Conservation (phyloP, 805 yeast species). For the Candida broadrunensis region DNA sequence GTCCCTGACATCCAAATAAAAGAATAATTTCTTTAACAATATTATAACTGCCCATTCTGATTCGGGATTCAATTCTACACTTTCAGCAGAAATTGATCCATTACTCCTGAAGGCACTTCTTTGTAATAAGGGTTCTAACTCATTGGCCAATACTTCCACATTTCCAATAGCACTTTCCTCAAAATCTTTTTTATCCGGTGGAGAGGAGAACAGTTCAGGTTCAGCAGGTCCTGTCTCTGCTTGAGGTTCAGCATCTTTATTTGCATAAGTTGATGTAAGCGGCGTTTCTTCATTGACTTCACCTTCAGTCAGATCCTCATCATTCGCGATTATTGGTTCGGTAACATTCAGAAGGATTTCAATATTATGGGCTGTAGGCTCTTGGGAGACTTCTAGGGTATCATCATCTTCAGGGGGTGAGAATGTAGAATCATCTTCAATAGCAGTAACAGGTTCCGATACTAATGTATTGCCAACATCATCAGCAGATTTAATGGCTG, state of each 20-base stretch:
- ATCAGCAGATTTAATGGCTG: neutral
- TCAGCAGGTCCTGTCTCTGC: neutral
- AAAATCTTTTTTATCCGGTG: neutral
- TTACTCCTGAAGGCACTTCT: neutral
- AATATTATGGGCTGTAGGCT: neutral
- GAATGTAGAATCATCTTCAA: neutral
- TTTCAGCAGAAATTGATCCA: neutral
- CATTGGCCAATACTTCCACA: neutral
- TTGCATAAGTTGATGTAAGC: neutral
- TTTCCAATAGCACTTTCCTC: neutral
- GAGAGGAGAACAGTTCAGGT: neutral
- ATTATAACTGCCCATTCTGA: neutral
- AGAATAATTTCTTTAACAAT: neutral
- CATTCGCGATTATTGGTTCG: neutral
- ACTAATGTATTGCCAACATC: neutral
- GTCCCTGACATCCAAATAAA: conserved; percentile 5
- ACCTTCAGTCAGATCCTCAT: neutral
- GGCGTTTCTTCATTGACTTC: neutral
- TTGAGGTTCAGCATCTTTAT: neutral
- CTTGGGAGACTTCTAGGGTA: neutral
- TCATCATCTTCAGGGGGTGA: neutral
- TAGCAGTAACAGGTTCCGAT: neutral
- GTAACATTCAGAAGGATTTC: neutral
- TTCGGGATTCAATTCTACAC: neutral
- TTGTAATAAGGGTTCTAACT: neutral